phyloP scores from a whole-genome alignment of 768 basidiomycete genomes.

The Hericium erinaceus region DNA sequence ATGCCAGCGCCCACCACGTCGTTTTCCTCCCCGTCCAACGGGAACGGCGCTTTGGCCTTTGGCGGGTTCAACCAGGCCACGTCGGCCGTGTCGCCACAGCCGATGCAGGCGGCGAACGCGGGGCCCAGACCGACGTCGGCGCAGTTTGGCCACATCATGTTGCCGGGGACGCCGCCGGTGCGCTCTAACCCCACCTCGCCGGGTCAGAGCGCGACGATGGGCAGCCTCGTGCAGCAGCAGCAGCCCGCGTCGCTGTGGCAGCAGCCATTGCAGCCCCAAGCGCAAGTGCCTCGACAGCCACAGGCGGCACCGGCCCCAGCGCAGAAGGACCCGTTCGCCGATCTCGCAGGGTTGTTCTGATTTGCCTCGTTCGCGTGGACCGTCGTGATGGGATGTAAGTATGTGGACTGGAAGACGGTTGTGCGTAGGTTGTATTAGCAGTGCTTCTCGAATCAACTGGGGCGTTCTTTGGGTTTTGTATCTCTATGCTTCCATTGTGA shows the following conservation, averaged over 20 bases:
- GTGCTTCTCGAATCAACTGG: neutral
- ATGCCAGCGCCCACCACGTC: neutral
- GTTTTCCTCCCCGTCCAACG: neutral
- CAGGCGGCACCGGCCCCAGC: constrained; percentile 19
- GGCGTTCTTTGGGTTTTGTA: neutral
- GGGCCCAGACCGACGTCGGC: neutral
- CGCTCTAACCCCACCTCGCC: constrained; percentile 4
- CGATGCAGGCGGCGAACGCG: neutral
- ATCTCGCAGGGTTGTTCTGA: constrained; percentile 69
- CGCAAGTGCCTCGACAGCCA: neutral
- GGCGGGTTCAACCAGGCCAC: constrained; percentile 1
- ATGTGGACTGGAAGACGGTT: neutral
- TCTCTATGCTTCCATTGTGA: neutral
- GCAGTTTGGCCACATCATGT: constrained; percentile 13
- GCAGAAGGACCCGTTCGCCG: constrained; percentile 75
- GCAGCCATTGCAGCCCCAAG: constrained; percentile 9
- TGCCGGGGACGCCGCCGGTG: constrained; percentile 12
- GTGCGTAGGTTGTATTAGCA: neutral
- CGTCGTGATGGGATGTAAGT: neutral
- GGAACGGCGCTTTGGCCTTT: constrained; percentile 1
- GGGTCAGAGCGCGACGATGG: neutral
- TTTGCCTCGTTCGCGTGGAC: neutral
- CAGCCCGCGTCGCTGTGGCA: constrained; percentile 5
- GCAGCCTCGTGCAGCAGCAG: constrained; percentile 2
- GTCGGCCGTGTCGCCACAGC: constrained; percentile 3